Evolutionary conservation across 257 asterid genomes (phyloP).

Genomic region (Craterostigma plantagineum): DNA sequence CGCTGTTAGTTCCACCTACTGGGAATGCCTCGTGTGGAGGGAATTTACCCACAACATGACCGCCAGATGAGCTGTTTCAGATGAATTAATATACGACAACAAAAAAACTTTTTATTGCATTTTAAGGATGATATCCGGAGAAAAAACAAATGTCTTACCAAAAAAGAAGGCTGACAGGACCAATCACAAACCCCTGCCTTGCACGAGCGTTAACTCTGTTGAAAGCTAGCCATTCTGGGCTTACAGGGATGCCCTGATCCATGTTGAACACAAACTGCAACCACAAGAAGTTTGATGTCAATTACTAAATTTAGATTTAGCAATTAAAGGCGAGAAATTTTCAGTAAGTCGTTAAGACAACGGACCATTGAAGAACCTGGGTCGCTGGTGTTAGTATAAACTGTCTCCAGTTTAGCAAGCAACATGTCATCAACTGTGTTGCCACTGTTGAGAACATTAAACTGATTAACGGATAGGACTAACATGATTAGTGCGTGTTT

Average conservation of each 20-base stretch:
- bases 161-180: conserved; percentile 54
- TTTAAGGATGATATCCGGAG: neutral
- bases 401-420: conserved; percentile 84
- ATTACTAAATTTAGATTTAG: too few species aligned
- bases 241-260: conserved; percentile 86
- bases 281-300: neutral
- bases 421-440: conserved; percentile 76
- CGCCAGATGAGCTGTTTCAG: conserved; percentile 60
- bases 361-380: conserved; percentile 86
- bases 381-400: conserved; percentile 75
- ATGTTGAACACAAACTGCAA: conserved; percentile 73
- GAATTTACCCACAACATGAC: conserved; percentile 73
- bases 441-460: conserved; percentile 45
- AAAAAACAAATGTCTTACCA: conserved; percentile 28
- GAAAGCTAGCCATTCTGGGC: conserved; percentile 73
- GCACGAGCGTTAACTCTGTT: conserved; percentile 84
- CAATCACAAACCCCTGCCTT: conserved; percentile 61
- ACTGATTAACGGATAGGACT: neutral
- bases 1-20: conserved; percentile 92
- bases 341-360: conserved; percentile 7
- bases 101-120: neutral
- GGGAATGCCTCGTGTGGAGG: conserved; percentile 99
- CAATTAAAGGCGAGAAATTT: conserved; percentile 6
- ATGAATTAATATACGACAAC: conserved; percentile 10
- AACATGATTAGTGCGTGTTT: conserved; percentile 5